These are phyloP conservation scores for Mortierella sp. DNA, from an alignment of 371 early-diverging fungal genomes.

Conservation along the genomic window DNA sequence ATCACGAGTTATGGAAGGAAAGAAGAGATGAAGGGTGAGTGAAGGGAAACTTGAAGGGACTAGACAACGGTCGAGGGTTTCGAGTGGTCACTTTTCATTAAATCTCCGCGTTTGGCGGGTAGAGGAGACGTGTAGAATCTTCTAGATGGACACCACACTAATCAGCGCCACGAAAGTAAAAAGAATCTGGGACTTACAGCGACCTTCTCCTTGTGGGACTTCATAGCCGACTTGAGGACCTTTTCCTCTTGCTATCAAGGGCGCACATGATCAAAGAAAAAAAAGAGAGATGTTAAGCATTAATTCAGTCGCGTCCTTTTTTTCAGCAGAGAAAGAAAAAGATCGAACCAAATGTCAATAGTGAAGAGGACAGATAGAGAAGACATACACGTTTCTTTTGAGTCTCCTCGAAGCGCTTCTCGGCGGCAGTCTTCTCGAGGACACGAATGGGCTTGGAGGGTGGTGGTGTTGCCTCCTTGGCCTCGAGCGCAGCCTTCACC, in stretches of 20 bases:
- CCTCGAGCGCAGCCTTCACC: constrained; percentile 62
- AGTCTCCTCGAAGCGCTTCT: constrained; percentile 72
- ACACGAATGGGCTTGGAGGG: constrained; percentile 51
- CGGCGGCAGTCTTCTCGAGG: constrained; percentile 72
- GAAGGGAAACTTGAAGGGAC: not conserved
- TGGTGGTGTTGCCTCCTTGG: constrained; percentile 54
- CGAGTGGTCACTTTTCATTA: not conserved
- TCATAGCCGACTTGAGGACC: constrained; percentile 68
- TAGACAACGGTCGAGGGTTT: not conserved
- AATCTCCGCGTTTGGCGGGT: not conserved
- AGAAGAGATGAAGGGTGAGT: not conserved
- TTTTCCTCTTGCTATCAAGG: constrained; percentile 72
- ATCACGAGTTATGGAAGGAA: not conserved
- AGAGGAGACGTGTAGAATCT: not conserved
- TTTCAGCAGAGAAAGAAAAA: too few species aligned
- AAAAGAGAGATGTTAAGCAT: not conserved
- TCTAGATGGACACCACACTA: not conserved
- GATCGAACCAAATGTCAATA: not conserved
- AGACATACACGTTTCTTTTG: constrained; percentile 67
- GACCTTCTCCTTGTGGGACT: constrained; percentile 76
- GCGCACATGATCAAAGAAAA: not conserved
- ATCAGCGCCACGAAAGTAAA: not conserved
- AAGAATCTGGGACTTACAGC: constrained; percentile 43
- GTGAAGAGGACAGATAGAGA: not conserved
- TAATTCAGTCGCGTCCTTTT: not conserved